Evolutionary conservation across 192 early-diverging fungal species (phyloP), one percentile per base, ranked within the genome.

Genomic region (Hyaloraphidium curvatum): DNA sequence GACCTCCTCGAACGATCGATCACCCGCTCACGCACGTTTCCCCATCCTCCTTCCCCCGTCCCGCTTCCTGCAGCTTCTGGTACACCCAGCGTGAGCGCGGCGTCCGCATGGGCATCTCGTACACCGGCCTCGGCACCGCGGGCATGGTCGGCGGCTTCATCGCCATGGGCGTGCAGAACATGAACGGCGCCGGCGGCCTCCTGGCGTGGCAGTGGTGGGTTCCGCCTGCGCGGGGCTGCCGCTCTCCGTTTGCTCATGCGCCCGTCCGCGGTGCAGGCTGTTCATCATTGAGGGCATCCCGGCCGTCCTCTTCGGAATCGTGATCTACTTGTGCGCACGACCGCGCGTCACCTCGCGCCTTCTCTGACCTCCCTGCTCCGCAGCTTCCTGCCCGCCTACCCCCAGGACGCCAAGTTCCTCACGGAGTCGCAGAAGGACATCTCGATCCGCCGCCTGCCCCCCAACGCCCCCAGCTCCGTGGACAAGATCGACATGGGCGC

Each of bases 101-200:
- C 25, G 7, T 48, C 25, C 43, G 43, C 9, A 48, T 48, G 43
- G 43, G 43, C 7, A 22, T 25, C 5, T 11, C 43, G 14, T 48
- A 48, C 43, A 48, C 43, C 25, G 43, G 43, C 5, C 19, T 48
- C 7, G 43, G 43, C 23, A 25, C 43, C 23, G 43, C 43, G 14
- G 43, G 43, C 14, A 48, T 48, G 43, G 43, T 48, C 25, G 14
- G 17, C 43, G 43, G 43, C 14, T 48, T 48, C 43, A 48, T 48
- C 25, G 43, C 43, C 17, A 48, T 48, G 17, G 43, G 43, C 14
- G 25, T 25, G 43, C 43, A 48, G 43, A 48, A 48, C 23, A 48
- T 48, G 11, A 48, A 48, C 25, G 25, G 25, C 23, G 19, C 23
- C 43, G 43, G 43, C 7, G 43, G 43, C 7, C 43, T 48, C 14